Base-by-base conservation (phyloP, 306 rosid species). In the Begonia masoniana region DNA sequence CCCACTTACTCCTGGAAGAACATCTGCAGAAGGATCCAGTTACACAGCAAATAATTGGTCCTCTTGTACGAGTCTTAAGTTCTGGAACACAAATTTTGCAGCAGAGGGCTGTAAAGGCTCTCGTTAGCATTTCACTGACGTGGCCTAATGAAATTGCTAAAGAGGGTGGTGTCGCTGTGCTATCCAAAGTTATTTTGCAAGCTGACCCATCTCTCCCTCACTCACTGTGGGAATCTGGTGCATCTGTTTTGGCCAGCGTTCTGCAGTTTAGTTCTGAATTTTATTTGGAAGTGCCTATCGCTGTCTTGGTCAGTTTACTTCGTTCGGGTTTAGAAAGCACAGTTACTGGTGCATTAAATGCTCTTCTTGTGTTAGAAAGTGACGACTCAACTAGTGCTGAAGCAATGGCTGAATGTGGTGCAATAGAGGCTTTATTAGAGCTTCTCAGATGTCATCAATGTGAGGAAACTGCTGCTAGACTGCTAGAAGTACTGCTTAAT, bases 361-460 rank as follows among this genome's bases (percentile, higher is more conserved):
- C 99, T 55, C 88, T 92, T 62, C 82, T 92, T 47, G 99, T 92
- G 64, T 70, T 92, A 74, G 96, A 92, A 67, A 92, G 84, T 68
- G 99, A 92, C 65, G 99, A 92, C 65, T 82, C 93, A 57, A 82
- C 83, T 35, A 79, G 95, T 39, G 96, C 96, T 14, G 99, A 81
- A 71, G 94, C 96, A 72, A 92, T 92, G 99, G 89, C 99, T n/a
- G 99, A 92, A 75, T 85, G 99, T 67, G 99, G 99, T 67, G 99
- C 99, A 61, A 77, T 92, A 75, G 99, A 92, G 78, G 96, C 96
- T 64, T 86, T 92, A 58, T 79, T 92, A 72, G 99, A 92, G 66
- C 93, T 86, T 73, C 83, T 92, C 31, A 76, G 99, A 74, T 68
- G 80, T 64, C 99, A 92, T 72, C 99, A 87, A 70, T 81, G 89